These are phyloP conservation scores for Mallotus repandus DNA, from an alignment of 441 rosid genomes.

Conservation along the genomic window DNA sequence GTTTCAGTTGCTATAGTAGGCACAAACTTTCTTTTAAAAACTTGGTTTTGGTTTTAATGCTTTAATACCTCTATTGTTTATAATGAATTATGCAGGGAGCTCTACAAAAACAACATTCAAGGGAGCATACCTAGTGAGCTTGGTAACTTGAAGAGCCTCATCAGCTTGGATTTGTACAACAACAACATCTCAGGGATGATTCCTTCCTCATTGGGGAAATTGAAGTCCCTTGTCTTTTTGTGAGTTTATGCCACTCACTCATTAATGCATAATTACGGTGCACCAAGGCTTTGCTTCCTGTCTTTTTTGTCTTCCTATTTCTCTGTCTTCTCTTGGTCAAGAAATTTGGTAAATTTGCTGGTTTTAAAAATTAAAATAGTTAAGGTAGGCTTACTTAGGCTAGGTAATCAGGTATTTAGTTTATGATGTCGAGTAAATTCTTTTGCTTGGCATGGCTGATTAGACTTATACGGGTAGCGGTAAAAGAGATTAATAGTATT, in stretches of 20 bases:
- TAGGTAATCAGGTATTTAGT: not conserved
- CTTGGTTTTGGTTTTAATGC: not conserved
- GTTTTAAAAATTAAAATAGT: not conserved
- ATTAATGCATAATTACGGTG: constrained; percentile 11
- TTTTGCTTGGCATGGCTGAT: constrained; percentile 2
- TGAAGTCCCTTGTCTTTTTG: constrained; percentile 92
- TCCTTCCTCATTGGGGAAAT: constrained; percentile 72
- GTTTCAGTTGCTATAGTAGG: not conserved
- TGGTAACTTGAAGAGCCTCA: constrained; percentile 76
- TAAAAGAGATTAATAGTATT: not conserved
- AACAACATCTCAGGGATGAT: constrained; percentile 78
- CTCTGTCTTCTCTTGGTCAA: not conserved
- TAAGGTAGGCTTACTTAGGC: no score
- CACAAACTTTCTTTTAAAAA: not conserved
- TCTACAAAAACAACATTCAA: constrained; percentile 83
- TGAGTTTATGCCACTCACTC: constrained; percentile 39
- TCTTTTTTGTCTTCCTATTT: not conserved
- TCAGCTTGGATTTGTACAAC: constrained; percentile 92
- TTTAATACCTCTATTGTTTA: not conserved
- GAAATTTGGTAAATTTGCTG: constrained; percentile 3
- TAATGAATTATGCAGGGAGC: constrained; percentile 54
- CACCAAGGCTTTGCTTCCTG: not conserved
- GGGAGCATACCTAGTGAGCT: constrained; percentile 83
- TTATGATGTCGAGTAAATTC: not conserved
- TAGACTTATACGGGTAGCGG: not conserved